These are phyloP conservation scores for Chaetothyriales sp. DNA, from an alignment of 2,329 filamentous ascomycete species.

Conservation along the genomic window DNA sequence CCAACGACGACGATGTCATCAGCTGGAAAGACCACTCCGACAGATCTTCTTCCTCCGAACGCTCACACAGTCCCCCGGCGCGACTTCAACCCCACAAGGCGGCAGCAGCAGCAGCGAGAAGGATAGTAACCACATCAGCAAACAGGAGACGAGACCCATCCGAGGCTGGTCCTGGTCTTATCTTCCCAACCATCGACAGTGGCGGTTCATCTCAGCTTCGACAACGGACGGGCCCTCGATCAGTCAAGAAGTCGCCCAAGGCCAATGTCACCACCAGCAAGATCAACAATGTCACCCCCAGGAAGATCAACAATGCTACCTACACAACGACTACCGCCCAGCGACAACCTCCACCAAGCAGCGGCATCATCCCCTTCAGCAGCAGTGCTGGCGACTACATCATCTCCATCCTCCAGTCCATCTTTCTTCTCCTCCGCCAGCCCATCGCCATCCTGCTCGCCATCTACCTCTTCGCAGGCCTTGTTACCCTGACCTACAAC, in stretches of 20 bases:
- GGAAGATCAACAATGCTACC: background rate
- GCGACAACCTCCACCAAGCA: slow-evolving; percentile 4
- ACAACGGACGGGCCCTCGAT: background rate
- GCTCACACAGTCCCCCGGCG: background rate
- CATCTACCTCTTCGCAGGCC: slow-evolving; percentile 45
- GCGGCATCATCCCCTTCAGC: slow-evolving; percentile 1
- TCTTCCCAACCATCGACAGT: background rate
- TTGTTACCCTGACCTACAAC: slow-evolving; percentile 45
- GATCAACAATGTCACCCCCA: background rate
- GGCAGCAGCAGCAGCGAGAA: too few species aligned
- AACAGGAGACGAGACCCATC: background rate
- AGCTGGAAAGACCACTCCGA: background rate
- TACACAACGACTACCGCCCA: background rate
- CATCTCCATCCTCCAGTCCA: slow-evolving; percentile 23
- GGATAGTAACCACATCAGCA: background rate
- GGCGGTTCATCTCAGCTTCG: slow-evolving; percentile 1
- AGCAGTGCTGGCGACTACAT: slow-evolving; percentile 5
- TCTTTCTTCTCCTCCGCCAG: slow-evolving; percentile 48
- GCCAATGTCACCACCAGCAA: background rate
- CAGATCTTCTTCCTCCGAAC: background rate
- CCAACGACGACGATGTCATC: background rate
- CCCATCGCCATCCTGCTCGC: slow-evolving; percentile 48
- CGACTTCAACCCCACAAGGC: background rate
- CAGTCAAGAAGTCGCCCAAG: background rate
- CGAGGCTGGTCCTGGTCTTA: background rate